These are phyloP conservation scores for Globisporangium iwayamae DNA, from an alignment of 352 stramenopile genomes.

Conservation along the genomic window DNA sequence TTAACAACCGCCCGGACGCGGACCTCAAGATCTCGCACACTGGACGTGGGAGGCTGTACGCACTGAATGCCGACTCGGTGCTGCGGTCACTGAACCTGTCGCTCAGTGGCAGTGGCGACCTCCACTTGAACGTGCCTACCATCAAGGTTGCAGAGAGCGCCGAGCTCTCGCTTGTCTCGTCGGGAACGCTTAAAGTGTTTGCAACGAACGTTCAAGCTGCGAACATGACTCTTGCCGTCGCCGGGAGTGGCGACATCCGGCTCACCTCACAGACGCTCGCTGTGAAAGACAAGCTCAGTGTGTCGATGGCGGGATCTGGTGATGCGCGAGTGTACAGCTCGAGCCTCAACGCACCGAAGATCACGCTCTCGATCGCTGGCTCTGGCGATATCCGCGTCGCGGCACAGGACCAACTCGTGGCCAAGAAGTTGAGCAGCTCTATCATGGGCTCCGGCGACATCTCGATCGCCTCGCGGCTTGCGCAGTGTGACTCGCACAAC, in stretches of 20 bases:
- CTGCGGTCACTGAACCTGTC: conserved; percentile 22
- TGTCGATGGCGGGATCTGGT: conserved; percentile 17
- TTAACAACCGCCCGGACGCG: conserved; percentile 10
- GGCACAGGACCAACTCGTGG: conserved; percentile 16
- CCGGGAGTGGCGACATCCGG: conserved; percentile 24
- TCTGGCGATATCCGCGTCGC: conserved; percentile 23
- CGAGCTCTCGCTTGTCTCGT: conserved; percentile 11
- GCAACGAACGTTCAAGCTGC: conserved; percentile 8
- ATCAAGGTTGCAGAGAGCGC: conserved; percentile 11
- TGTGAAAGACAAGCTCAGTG: conserved; percentile 1
- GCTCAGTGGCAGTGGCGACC: conserved; percentile 24
- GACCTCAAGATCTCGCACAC: conserved; percentile 19
- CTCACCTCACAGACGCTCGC: conserved; percentile 12
- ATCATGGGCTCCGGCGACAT: conserved; percentile 24
- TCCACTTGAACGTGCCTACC: conserved; percentile 24
- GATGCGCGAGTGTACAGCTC: conserved; percentile 7
- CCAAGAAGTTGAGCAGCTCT: conserved; percentile 13
- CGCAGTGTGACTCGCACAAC: conserved; percentile 12
- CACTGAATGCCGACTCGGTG: conserved; percentile 13
- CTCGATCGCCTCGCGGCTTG: conserved; percentile 11
- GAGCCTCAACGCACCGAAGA: conserved; percentile 1
- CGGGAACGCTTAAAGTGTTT: conserved; percentile 20
- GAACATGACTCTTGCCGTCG: conserved; percentile 7
- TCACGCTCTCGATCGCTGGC: conserved; percentile 18
- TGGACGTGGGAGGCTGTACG: conserved; percentile 23